These are phyloP conservation scores for Luzula sylvatica DNA, from an alignment of 176 grass and related monocot species.

Conservation along the genomic window DNA sequence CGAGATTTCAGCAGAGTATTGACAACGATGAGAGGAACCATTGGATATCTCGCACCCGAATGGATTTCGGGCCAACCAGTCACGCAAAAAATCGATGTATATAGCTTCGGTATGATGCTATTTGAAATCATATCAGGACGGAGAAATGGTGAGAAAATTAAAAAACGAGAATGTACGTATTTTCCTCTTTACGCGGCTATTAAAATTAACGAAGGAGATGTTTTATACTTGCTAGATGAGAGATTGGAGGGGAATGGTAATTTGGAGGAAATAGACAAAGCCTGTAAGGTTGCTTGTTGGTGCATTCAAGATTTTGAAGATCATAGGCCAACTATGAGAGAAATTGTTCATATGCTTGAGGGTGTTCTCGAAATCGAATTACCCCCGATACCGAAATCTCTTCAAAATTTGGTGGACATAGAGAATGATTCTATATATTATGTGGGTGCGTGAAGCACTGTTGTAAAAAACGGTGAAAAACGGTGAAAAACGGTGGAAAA, in stretches of 20 bases:
- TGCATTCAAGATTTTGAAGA: slow-evolving; percentile 40
- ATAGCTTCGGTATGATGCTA: slow-evolving; percentile 51
- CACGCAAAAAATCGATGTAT: slow-evolving; percentile 46
- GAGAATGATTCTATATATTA: slow-evolving; percentile 14
- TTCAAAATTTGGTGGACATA: slow-evolving; percentile 23
- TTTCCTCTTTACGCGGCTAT: slow-evolving; percentile 33
- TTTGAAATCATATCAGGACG: slow-evolving; percentile 44
- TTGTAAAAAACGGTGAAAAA: no score
- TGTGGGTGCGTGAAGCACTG: no score
- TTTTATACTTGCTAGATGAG: slow-evolving; percentile 20
- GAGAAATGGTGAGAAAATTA: slow-evolving; percentile 20
- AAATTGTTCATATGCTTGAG: slow-evolving; percentile 35
- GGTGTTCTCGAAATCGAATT: slow-evolving; percentile 11
- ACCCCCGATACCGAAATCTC: slow-evolving; percentile 17
- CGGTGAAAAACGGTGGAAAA: no score
- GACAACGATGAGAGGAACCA: slow-evolving; percentile 52
- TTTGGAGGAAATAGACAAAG: slow-evolving; percentile 16
- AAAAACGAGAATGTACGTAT: slow-evolving; percentile 4
- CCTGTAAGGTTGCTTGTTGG: slow-evolving; percentile 34
- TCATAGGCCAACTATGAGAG: slow-evolving; percentile 24
- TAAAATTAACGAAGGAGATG: slow-evolving; percentile 12
- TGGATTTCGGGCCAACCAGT: slow-evolving; percentile 38
- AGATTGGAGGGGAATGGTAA: slow-evolving; percentile 17
- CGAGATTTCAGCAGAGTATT: slow-evolving; percentile 47
- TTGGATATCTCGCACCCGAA: slow-evolving; percentile 50